Evolutionary conservation across 1,284 basidiomycete species (phyloP), one percentile per base, ranked within the genome.

Genomic region (Sparassis latifolia): DNA sequence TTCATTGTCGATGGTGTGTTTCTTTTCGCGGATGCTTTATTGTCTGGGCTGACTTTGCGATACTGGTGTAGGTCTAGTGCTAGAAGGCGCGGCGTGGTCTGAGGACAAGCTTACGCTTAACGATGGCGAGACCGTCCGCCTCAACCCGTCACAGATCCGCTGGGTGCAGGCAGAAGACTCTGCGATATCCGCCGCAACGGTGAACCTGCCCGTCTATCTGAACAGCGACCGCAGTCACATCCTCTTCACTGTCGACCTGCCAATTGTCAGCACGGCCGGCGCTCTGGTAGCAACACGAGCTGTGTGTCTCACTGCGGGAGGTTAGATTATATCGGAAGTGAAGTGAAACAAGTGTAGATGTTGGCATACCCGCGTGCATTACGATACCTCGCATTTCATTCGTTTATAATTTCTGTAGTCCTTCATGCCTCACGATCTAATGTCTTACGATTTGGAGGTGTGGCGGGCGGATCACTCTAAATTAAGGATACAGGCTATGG

Each of bases 191-290:
- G 59, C 53, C 32, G 57, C 57, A 29, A 73, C 72, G 48, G 88
- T 92, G 63, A 90, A 87, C 58, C 69, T 97, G 28, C 93, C 94
- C 0, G 89, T 97, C 37, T 97, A 97, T 67, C 78, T 97, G 64
- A 96, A 97, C 69, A 78, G 79, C 54, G 94, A 97, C 66, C 81
- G 94, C 40, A 89, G 83, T 62, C 89, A 92, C 62, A 87, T 95
- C 42, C 71, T 97, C 58, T 97, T 97, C 71, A 90, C 88, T 0
- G 81, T 92, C 38, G 79, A 89, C 59, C 67, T 94, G 52, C 84
- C 88, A 10, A 89, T 92, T 58, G 84, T 88, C 56, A 73, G 67
- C 54, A 77, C 72, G 43, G 80, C 82, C 0, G 76, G 80, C 20
- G 71, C 83, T 33, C 66, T 90, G 56, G 86, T 89, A 10, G 81